Conservation (phyloP, 2,329 filamentous ascomycete genomes). For the Beauveria sp. region DNA sequence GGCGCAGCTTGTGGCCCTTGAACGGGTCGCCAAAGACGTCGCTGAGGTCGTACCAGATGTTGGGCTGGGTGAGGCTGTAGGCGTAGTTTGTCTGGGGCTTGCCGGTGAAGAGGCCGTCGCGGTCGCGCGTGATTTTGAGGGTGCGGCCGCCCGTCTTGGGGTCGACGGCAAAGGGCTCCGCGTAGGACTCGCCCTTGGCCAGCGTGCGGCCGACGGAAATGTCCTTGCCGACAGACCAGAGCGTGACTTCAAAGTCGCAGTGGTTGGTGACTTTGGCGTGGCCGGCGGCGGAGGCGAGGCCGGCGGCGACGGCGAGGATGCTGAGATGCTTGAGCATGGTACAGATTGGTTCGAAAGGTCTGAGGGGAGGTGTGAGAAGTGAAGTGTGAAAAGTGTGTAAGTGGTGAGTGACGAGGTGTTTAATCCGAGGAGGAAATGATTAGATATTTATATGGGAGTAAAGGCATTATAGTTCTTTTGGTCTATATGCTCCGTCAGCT, state of each 20-base stretch:
- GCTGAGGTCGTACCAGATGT: conserved; percentile 34
- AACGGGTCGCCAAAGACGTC: conserved; percentile 34
- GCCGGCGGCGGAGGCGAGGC: conserved; percentile 22
- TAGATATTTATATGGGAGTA: background rate
- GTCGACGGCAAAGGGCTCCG: conserved; percentile 28
- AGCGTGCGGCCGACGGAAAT: conserved; percentile 22
- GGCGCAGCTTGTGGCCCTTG: conserved; percentile 24
- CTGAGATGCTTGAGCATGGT: conserved; percentile 9
- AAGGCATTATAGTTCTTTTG: background rate
- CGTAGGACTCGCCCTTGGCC: conserved; percentile 21
- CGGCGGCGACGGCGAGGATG: conserved; percentile 18
- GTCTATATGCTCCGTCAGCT: too few relatives aligned
- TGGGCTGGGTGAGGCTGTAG: conserved; percentile 27
- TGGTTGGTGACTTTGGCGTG: conserved; percentile 30
- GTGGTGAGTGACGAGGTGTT: background rate
- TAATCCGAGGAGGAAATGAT: background rate
- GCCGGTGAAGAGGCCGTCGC: conserved; percentile 31
- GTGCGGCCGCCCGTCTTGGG: conserved; percentile 30
- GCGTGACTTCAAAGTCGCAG: conserved; percentile 26
- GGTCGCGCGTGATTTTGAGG: conserved; percentile 28
- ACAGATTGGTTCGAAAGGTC: background rate
- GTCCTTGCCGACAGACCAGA: conserved; percentile 31
- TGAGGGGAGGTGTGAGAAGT: background rate
- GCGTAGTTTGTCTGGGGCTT: conserved; percentile 33
- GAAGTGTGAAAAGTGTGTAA: background rate